A percentile compares a stretch with the other conserved stretches of the same genome.
These are phyloP conservation scores for Candida bentonensis DNA, from an alignment of 805 yeast species.

Conservation along the genomic window DNA sequence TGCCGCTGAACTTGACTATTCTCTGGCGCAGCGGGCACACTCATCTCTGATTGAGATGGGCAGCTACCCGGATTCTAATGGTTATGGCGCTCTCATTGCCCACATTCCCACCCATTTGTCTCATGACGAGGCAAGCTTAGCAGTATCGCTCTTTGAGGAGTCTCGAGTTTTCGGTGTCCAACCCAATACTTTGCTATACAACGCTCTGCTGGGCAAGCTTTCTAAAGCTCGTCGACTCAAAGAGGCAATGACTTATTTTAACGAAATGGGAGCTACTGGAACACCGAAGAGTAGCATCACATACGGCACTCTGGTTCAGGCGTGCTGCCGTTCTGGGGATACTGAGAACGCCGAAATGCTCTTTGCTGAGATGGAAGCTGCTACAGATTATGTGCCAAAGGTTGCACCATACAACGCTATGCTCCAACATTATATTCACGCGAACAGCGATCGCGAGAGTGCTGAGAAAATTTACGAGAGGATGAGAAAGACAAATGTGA, in stretches of 20 bases:
- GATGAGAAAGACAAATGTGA: slow-evolving; percentile 16
- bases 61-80: slow-evolving; percentile 21
- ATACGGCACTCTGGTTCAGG: slow-evolving; percentile 25
- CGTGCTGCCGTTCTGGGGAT: slow-evolving; percentile 24
- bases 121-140: slow-evolving; percentile 22
- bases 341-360: slow-evolving; percentile 18
- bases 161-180: slow-evolving; percentile 14
- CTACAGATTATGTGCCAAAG: slow-evolving; percentile 17
- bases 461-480: slow-evolving; percentile 20
- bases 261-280: slow-evolving; percentile 18
- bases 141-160: slow-evolving; percentile 20
- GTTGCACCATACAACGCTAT: slow-evolving; percentile 26
- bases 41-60: slow-evolving; percentile 15
- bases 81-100: slow-evolving; percentile 21
- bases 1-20: slow-evolving; percentile 13
- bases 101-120: slow-evolving; percentile 13
- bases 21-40: slow-evolving; percentile 16
- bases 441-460: slow-evolving; percentile 17
- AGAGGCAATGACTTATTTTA: slow-evolving; percentile 19
- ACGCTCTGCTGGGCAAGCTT: slow-evolving; percentile 22
- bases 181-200: slow-evolving; percentile 23
- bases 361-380: slow-evolving; percentile 23
- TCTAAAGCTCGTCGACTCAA: slow-evolving; percentile 23
- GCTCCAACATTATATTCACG: slow-evolving; percentile 25
- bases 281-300: slow-evolving; percentile 20